Evolutionary conservation across 164 flowering plant species (phyloP), one percentile per base, ranked within the genome.

Genomic region (Dillenia suffruticosa): DNA sequence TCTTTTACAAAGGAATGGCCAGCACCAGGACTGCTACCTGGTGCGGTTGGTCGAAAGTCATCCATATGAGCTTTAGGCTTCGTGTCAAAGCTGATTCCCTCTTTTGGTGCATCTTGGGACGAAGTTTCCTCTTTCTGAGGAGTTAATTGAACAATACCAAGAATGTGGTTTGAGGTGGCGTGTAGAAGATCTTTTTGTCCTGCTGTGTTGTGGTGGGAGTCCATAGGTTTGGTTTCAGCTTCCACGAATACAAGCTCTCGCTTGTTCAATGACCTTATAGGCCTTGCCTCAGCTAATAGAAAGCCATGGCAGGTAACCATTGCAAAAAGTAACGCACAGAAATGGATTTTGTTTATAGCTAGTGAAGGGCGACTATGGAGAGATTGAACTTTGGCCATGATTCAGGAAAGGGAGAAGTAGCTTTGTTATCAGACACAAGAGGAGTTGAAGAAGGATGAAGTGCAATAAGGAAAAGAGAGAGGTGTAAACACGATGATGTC

Each of bases 11-110:
- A 13, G 9, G 72, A 44, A 60, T 74, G 74, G 5, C 77, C 74
- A 24, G 58, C 64, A 11, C 77, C 74, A 0, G 74, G 77, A 45
- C 69, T 74, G 54, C 57, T 63, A 44, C 63, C 59, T 17, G 68
- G 68, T 17, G 62, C 44, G 17, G 68, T 65, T 24, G 68, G 68
- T 49, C 61, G 62, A 49, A 67, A 60, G 43, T 48, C 64, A 49
- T 67, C 46, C 13, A 32, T 26, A 8, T 40, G 5, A 19, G 22
- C 55, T 40, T 40, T 22, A n/a, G 46, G 10, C 22, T 57, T 5
- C 4, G 5, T 32, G 40, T 32, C 40, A 32, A 32, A 32, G 40
- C 40, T 0, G 40, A 32, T 32, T 6, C 0, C 40, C 46, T 16
- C 14, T 57, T 43, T 17, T 44, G 32, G 58, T 56, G 32, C 14